Evolutionary conservation across 2,329 filamentous ascomycete species (phyloP).

Genomic region (Penicillium sp.): DNA sequence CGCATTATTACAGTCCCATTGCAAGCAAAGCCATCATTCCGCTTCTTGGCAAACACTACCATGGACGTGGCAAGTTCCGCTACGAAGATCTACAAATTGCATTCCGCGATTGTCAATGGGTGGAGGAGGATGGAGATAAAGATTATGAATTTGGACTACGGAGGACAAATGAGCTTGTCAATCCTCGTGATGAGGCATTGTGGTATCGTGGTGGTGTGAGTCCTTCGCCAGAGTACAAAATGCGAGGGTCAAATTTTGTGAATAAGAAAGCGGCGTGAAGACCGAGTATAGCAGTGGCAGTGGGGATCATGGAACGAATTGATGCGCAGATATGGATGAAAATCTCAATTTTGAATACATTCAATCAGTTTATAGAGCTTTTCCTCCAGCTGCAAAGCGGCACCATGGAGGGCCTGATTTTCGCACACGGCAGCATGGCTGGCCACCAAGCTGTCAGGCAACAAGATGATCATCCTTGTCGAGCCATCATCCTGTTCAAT

Average conservation of each 20-base stretch:
- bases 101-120: constrained; percentile 2
- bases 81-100: constrained; percentile 1
- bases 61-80: constrained; percentile 6
- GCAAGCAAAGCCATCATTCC: constrained; percentile 54
- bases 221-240: constrained; percentile 1
- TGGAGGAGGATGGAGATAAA: neutral
- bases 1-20: constrained; percentile 56
- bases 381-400: neutral
- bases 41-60: constrained; percentile 53
- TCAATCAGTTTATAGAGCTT: neutral
- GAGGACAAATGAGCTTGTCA: neutral
- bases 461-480: neutral
- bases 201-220: constrained; percentile 1
- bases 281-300: neutral
- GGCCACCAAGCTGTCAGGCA: neutral
- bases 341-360: too few species aligned
- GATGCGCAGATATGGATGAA: too few species aligned
- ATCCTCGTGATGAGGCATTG: neutral
- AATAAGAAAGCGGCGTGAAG: neutral
- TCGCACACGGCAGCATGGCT: neutral
- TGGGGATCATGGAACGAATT: neutral
- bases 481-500: neutral
- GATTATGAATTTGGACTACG: neutral
- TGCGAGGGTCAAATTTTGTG: neutral
- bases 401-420: neutral